Percentiles rank a stretch among this genome's conserved stretches.
phyloP scores from a whole-genome alignment of 2,329 filamentous ascomycete species.

The Dactylellina parvicollis region DNA sequence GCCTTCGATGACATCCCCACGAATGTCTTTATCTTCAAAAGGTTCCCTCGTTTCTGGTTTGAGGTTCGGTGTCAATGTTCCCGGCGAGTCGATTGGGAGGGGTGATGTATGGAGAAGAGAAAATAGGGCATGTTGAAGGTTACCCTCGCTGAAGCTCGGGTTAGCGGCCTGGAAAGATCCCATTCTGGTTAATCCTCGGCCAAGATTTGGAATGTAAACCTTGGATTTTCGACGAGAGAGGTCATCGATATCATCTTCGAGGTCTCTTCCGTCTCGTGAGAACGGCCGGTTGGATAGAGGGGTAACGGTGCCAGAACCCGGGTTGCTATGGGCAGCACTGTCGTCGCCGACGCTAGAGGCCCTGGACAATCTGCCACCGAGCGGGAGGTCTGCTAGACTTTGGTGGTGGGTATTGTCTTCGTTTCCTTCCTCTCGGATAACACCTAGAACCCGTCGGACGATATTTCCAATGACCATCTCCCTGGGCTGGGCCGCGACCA shows the following conservation, averaged over 20 bases:
- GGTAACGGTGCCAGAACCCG: constrained; percentile 33
- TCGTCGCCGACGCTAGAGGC: constrained; percentile 47
- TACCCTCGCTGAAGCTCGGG: constrained; percentile 32
- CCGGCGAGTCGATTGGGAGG: constrained; percentile 53
- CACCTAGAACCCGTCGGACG: constrained; percentile 84
- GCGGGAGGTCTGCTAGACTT: constrained; percentile 23
- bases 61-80: constrained; percentile 39
- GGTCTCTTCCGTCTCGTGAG: constrained; percentile 23
- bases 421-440: constrained; percentile 90
- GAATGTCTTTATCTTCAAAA: constrained; percentile 68
- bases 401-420: constrained; percentile 70
- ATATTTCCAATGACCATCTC: constrained; percentile 96
- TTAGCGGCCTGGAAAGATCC: constrained; percentile 34
- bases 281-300: constrained; percentile 42
- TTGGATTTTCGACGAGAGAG: constrained; percentile 40
- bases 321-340: constrained; percentile 26
- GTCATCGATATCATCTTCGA: constrained; percentile 48
- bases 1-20: constrained; percentile 89
- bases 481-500: constrained; percentile 84
- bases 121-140: constrained; percentile 51
- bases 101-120: constrained; percentile 37
- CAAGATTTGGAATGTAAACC: constrained; percentile 36
- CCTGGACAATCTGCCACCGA: constrained; percentile 38
- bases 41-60: constrained; percentile 22
- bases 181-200: constrained; percentile 22